Conservation (phyloP, 164 flowering plant genomes). For the Liquidambar formosana region DNA sequence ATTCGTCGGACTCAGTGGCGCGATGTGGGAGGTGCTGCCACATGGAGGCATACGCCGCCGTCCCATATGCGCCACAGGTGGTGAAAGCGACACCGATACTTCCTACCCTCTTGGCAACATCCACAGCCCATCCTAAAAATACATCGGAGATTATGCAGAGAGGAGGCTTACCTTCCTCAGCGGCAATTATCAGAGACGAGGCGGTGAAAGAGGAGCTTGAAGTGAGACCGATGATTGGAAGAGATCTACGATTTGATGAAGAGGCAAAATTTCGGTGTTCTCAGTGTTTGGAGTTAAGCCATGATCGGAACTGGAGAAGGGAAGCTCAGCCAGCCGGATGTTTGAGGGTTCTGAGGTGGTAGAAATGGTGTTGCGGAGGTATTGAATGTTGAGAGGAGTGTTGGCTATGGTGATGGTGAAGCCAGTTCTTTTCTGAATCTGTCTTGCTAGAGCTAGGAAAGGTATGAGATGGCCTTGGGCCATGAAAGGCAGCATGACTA, state of each 20-base stretch:
- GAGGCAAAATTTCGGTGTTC: slow-evolving; percentile 34
- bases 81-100: slow-evolving; percentile 18
- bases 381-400: slow-evolving; percentile 23
- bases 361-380: slow-evolving; percentile 8
- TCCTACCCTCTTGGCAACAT: slow-evolving; percentile 24
- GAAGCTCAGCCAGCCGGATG: slow-evolving; percentile 30
- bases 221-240: slow-evolving; percentile 23
- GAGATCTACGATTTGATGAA: slow-evolving; percentile 11
- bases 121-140: slow-evolving; percentile 35
- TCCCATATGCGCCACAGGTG: slow-evolving; percentile 42
- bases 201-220: slow-evolving; percentile 13
- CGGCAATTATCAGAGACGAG: slow-evolving; percentile 9
- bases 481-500: slow-evolving; percentile 34
- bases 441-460: slow-evolving; percentile 18
- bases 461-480: slow-evolving; percentile 31
- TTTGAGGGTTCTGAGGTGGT: not conserved
- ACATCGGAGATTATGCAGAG: slow-evolving; percentile 37
- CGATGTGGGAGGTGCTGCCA: slow-evolving; percentile 41
- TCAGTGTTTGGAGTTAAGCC: slow-evolving; percentile 39
- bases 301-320: slow-evolving; percentile 27
- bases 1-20: slow-evolving; percentile 3
- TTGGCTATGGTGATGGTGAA: slow-evolving; percentile 25
- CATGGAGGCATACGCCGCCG: slow-evolving; percentile 24
- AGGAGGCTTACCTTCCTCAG: slow-evolving; percentile 21
- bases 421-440: slow-evolving; percentile 10